Conservation (phyloP, 2,329 filamentous ascomycete species). For the Penicillium sp. region DNA sequence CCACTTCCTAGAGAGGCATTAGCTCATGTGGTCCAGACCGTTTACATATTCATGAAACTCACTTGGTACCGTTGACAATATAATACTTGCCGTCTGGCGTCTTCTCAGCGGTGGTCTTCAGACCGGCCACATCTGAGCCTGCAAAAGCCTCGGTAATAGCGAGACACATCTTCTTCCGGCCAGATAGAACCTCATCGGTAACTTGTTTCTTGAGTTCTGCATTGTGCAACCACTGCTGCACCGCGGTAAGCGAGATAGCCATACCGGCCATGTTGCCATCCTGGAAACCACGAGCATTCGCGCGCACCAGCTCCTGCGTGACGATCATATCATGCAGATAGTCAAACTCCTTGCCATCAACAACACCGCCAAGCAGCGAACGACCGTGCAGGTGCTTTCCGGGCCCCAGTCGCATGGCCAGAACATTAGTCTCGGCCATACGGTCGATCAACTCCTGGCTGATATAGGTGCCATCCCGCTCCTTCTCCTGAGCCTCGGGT, state of each 20-base stretch:
- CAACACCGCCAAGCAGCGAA: constrained; percentile 67
- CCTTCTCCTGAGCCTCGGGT: constrained; percentile 75
- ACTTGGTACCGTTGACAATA: constrained; percentile 54
- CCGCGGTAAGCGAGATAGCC: constrained; percentile 78
- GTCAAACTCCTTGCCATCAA: constrained; percentile 80
- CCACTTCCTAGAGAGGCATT: constrained; percentile 70
- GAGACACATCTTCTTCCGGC: constrained; percentile 85
- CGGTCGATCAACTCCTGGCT: constrained; percentile 71
- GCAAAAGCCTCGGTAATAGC: constrained; percentile 90
- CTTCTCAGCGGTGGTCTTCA: constrained; percentile 77
- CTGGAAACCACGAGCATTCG: constrained; percentile 77
- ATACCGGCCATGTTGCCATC: constrained; percentile 88
- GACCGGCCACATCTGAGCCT: constrained; percentile 77
- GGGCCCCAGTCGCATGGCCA: constrained; percentile 82
- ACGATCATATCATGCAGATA: constrained; percentile 84
- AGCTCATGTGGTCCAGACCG: background rate
- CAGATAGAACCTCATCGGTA: constrained; percentile 72
- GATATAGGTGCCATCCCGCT: constrained; percentile 73
- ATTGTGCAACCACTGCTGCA: constrained; percentile 77
- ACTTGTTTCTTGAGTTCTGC: constrained; percentile 67
- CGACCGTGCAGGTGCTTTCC: constrained; percentile 79
- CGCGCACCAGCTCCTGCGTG: constrained; percentile 71
- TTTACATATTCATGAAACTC: constrained; percentile 3
- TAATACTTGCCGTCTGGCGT: constrained; percentile 75
- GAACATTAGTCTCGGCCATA: constrained; percentile 73